A percentile compares a stretch with the other conserved stretches of the same genome.
Evolutionary conservation across 1,139 yeast genomes (phyloP).

Genomic region (Yarrowia galli): DNA sequence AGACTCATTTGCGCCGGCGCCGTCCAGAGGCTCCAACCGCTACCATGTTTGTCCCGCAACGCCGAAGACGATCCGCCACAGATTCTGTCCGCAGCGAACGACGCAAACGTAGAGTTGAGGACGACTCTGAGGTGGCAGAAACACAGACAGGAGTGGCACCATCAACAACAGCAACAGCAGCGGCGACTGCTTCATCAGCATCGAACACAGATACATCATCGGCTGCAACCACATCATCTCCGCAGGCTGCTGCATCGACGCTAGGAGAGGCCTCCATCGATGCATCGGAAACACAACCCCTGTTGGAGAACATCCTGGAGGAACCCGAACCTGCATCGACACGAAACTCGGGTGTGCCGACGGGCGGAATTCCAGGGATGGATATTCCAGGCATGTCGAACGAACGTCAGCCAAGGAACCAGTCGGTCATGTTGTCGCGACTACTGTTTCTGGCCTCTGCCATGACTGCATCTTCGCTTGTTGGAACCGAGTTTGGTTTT

Average conservation of each 20-base stretch:
- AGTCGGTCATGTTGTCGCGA: slow-evolving; percentile 56
- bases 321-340: slow-evolving; percentile 27
- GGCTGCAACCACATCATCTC: background rate
- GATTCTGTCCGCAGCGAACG: slow-evolving; percentile 31
- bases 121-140: background rate
- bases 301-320: slow-evolving; percentile 28
- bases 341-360: slow-evolving; percentile 15
- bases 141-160: background rate
- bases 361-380: slow-evolving; percentile 12
- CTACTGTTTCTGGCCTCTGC: slow-evolving; percentile 58
- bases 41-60: slow-evolving; percentile 30
- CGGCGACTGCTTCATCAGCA: background rate
- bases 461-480: slow-evolving; percentile 56
- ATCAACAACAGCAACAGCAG: background rate
- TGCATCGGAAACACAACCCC: slow-evolving; percentile 20
- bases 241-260: slow-evolving; percentile 4
- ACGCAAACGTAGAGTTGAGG: slow-evolving; percentile 23
- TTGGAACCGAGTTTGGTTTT: slow-evolving; percentile 48
- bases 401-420: slow-evolving; percentile 42
- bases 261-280: slow-evolving; percentile 21
- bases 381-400: slow-evolving; percentile 41
- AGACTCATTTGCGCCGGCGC: slow-evolving; percentile 28
- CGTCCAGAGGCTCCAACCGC: slow-evolving; percentile 25
- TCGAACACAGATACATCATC: background rate
- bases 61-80: slow-evolving; percentile 35